These are phyloP conservation scores for Thielaviopsis punctulata DNA, from an alignment of 2,329 filamentous ascomycete species.

Conservation along the genomic window DNA sequence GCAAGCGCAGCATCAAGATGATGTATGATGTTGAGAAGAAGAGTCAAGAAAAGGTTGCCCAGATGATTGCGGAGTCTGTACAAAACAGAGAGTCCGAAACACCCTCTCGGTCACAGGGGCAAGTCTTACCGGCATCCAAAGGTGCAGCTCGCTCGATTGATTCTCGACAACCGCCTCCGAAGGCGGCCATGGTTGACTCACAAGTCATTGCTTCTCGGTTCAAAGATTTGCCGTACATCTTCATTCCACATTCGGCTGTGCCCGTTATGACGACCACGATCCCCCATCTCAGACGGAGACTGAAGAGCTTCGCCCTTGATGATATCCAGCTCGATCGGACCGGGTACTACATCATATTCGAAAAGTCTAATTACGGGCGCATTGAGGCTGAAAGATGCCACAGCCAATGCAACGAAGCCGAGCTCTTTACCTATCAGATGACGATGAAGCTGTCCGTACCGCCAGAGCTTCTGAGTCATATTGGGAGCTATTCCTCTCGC, in stretches of 20 bases:
- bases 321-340: constrained; percentile 68
- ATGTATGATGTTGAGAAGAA: constrained; percentile 57
- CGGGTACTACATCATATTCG: constrained; percentile 87
- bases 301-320: constrained; percentile 68
- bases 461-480: constrained; percentile 13
- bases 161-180: constrained; percentile 48
- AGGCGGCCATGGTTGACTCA: constrained; percentile 42
- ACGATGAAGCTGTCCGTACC: constrained; percentile 56
- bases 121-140: constrained; percentile 59
- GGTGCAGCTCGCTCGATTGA: constrained; percentile 46
- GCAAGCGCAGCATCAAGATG: constrained; percentile 62
- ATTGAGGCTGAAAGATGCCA: constrained; percentile 69
- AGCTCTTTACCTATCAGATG: constrained; percentile 85
- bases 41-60: constrained; percentile 36
- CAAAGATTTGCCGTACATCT: constrained; percentile 71
- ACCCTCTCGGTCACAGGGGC: constrained; percentile 12
- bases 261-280: constrained; percentile 75
- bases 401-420: constrained; percentile 57
- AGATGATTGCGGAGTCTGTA: constrained; percentile 11
- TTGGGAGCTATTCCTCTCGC: constrained; percentile 8
- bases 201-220: constrained; percentile 52
- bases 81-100: constrained; percentile 14
- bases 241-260: constrained; percentile 72
- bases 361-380: constrained; percentile 58
- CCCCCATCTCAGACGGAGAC: constrained; percentile 73